These are phyloP conservation scores for Capsicum pubescens DNA, from an alignment of 257 asterid species.

Conservation along the genomic window DNA sequence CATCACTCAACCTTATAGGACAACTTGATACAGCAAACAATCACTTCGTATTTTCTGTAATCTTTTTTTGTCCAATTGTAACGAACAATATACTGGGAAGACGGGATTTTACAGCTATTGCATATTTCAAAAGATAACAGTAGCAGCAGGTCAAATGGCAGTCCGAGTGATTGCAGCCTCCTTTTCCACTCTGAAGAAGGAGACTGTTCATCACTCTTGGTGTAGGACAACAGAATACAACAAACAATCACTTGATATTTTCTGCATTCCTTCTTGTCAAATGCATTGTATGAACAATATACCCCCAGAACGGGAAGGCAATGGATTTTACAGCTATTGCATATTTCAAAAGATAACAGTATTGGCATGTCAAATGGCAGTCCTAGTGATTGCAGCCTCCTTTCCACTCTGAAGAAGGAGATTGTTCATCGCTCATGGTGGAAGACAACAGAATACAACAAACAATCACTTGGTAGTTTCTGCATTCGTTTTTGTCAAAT, in stretches of 20 bases:
- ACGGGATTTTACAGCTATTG: not conserved
- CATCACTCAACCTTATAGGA: conserved; percentile 45
- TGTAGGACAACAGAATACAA: conserved; percentile 39
- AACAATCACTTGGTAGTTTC: conserved; percentile 34
- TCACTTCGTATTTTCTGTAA: conserved; percentile 32
- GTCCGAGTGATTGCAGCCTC: conserved; percentile 44
- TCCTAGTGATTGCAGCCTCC: conserved; percentile 44
- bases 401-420: conserved; percentile 38
- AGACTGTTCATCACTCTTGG: conserved; percentile 46
- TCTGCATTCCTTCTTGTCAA: conserved; percentile 37
- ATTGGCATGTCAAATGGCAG: conserved; percentile 5
- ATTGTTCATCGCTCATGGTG: conserved; percentile 45
- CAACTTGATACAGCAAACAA: conserved; percentile 37
- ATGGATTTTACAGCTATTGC: not conserved
- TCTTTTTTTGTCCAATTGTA: conserved; percentile 38
- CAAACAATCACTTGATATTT: conserved; percentile 36
- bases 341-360: not conserved
- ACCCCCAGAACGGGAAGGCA: not conserved
- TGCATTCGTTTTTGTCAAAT: conserved; percentile 35
- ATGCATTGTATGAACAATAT: not conserved
- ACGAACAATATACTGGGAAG: not conserved
- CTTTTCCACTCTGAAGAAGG: conserved; percentile 38
- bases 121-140: not conserved
- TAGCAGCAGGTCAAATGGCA: not conserved
- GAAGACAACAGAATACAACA: conserved; percentile 40